Percentiles rank a stretch among this genome's conserved stretches.
Evolutionary conservation across 2,329 filamentous ascomycete genomes (phyloP).

Genomic region (Fusarium staphyleae): DNA sequence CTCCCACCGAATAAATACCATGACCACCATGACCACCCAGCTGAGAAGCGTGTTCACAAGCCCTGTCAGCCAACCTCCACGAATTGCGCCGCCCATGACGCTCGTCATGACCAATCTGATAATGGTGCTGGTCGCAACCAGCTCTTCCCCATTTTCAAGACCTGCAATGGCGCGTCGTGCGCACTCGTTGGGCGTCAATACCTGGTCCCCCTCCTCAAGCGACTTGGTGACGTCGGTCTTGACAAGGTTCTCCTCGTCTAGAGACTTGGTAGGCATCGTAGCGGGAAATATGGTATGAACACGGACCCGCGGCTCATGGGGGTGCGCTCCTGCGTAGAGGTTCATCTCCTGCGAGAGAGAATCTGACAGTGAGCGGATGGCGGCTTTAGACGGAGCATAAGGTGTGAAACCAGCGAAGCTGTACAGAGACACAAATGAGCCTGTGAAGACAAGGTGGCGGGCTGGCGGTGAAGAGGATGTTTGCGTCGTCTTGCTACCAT

Average conservation of each 20-base stretch:
- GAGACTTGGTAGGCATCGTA: slow-evolving; percentile 26
- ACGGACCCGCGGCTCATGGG: slow-evolving; percentile 10
- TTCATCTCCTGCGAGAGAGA: slow-evolving; percentile 33
- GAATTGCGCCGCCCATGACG: slow-evolving; percentile 25
- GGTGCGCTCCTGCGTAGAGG: slow-evolving; percentile 21
- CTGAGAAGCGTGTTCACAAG: slow-evolving; percentile 20
- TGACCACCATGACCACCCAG: slow-evolving; percentile 30
- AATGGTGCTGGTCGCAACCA: slow-evolving; percentile 27
- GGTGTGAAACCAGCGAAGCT: slow-evolving; percentile 28
- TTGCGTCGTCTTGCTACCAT: not conserved
- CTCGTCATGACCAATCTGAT: slow-evolving; percentile 29
- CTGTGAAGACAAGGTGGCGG: slow-evolving; percentile 28
- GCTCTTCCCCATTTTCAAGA: slow-evolving; percentile 18
- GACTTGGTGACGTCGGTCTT: slow-evolving; percentile 30
- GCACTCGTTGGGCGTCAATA: slow-evolving; percentile 20
- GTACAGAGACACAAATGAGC: slow-evolving; percentile 27
- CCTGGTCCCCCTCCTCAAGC: slow-evolving; percentile 25
- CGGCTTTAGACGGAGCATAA: slow-evolving; percentile 24
- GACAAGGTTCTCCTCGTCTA: slow-evolving; percentile 24
- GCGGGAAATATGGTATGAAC: slow-evolving; percentile 28
- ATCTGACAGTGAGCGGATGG: slow-evolving; percentile 24
- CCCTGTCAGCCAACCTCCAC: slow-evolving; percentile 16
- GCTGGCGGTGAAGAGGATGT: not conserved
- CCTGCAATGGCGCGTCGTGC: slow-evolving; percentile 21
- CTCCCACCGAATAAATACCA: slow-evolving; percentile 31